These are phyloP conservation scores for Pseudocercospora ulei DNA, from an alignment of 2,329 filamentous ascomycete species.

Conservation along the genomic window DNA sequence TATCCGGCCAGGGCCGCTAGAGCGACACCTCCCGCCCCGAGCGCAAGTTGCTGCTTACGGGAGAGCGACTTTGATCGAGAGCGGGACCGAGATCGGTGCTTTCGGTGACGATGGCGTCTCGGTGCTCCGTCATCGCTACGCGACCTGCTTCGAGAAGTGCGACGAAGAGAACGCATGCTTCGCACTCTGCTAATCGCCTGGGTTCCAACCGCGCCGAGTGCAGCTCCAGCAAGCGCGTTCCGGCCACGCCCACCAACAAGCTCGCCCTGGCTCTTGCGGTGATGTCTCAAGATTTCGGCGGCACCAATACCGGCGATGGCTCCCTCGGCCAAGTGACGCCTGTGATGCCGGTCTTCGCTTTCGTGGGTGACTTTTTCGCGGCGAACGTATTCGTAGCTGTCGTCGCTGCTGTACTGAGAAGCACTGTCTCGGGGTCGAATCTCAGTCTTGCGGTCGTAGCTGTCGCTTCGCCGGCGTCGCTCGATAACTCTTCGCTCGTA, in stretches of 20 bases:
- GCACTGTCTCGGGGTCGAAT: slow-evolving; percentile 46
- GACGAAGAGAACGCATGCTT: slow-evolving; percentile 33
- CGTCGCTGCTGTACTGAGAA: slow-evolving; percentile 51
- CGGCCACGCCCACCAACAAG: slow-evolving; percentile 45
- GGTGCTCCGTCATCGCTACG: slow-evolving; percentile 18
- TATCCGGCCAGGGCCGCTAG: slow-evolving; percentile 51
- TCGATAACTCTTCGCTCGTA: slow-evolving; percentile 51
- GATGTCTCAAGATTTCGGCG: slow-evolving; percentile 51
- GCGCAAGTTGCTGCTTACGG: slow-evolving; percentile 44
- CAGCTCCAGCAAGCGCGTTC: slow-evolving; percentile 51
- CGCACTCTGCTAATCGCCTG: slow-evolving; percentile 47
- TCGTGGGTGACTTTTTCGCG: slow-evolving; percentile 36
- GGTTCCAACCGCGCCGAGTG: slow-evolving; percentile 52
- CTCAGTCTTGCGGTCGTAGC: slow-evolving; percentile 39
- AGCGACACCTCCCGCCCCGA: slow-evolving; percentile 52
- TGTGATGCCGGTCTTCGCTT: slow-evolving; percentile 40
- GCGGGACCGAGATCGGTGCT: slow-evolving; percentile 32
- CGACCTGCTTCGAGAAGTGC: slow-evolving; percentile 17
- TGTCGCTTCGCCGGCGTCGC: slow-evolving; percentile 39
- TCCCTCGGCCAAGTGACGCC: slow-evolving; percentile 53
- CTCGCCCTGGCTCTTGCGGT: slow-evolving; percentile 48
- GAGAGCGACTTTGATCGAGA: slow-evolving; percentile 21
- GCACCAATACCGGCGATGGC: slow-evolving; percentile 52
- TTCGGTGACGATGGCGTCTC: slow-evolving; percentile 25
- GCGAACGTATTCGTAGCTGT: slow-evolving; percentile 52